Conservation (phyloP, 768 basidiomycete species). For the Hemileccinum impolitum region DNA sequence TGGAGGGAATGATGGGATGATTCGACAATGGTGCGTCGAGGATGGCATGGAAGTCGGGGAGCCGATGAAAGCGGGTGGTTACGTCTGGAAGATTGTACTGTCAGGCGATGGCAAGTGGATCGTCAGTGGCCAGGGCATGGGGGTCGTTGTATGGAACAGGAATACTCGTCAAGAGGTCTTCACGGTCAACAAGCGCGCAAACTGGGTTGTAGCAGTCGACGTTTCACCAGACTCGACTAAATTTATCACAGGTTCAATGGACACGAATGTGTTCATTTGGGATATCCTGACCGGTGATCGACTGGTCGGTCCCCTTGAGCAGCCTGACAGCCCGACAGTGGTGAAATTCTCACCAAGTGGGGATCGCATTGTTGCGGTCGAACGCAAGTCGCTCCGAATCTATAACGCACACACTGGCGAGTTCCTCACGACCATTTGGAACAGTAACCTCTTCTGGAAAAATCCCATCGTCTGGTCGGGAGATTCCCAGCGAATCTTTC, state of each 20-base stretch:
- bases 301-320: constrained; percentile 6
- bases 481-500: constrained; percentile 1
- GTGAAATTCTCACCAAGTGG: constrained; percentile 6
- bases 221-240: constrained; percentile 3
- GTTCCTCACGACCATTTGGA: background rate
- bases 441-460: background rate
- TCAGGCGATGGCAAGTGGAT: background rate
- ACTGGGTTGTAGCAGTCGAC: background rate
- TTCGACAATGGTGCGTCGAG: background rate
- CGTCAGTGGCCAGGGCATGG: no score
- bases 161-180: background rate
- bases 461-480: constrained; percentile 3
- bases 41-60: background rate
- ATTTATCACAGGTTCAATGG: background rate
- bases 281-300: background rate
- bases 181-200: background rate
- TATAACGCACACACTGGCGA: constrained; percentile 4
- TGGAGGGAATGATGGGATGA: background rate
- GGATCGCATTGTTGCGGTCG: background rate
- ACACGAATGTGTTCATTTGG: constrained; percentile 4
- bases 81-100: background rate
- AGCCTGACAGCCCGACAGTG: background rate
- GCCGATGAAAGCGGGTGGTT: background rate
- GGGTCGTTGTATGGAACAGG: background rate
- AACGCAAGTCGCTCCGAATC: constrained; percentile 1